Evolutionary conservation across 345 rosid species (phyloP).

Genomic region (Hibiscus tridactylites): DNA sequence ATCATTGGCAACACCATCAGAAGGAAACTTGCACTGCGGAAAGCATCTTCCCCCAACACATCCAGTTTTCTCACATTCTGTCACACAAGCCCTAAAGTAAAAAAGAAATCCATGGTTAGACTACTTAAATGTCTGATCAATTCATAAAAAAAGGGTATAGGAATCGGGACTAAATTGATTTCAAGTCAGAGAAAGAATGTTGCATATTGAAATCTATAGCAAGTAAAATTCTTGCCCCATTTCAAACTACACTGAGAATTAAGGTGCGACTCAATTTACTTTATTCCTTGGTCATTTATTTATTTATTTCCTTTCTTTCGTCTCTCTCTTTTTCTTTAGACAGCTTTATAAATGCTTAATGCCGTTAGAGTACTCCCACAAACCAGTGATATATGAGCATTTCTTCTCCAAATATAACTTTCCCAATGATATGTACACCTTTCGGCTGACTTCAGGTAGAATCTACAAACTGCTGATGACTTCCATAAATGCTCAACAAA

Average conservation of each 20-base stretch:
- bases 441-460: background rate
- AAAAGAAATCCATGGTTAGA: constrained; percentile 4
- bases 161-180: background rate
- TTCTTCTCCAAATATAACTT: background rate
- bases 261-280: background rate
- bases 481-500: too few relatives aligned
- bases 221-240: background rate
- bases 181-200: background rate
- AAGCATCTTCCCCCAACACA: constrained; percentile 56
- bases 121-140: background rate
- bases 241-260: background rate
- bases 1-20: constrained; percentile 27
- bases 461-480: background rate
- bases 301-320: background rate
- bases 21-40: constrained; percentile 54
- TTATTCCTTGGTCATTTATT: background rate
- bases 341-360: background rate
- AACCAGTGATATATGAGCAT: background rate
- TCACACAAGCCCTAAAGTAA: constrained; percentile 42
- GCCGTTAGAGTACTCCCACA: background rate
- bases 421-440: background rate
- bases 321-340: background rate
- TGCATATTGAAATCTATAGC: background rate
- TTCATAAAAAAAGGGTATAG: background rate
- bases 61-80: constrained; percentile 48